Evolutionary conservation across 352 stramenopile species (phyloP), one percentile per base, ranked within the genome.

Genomic region (Globisporangium ultimum): DNA sequence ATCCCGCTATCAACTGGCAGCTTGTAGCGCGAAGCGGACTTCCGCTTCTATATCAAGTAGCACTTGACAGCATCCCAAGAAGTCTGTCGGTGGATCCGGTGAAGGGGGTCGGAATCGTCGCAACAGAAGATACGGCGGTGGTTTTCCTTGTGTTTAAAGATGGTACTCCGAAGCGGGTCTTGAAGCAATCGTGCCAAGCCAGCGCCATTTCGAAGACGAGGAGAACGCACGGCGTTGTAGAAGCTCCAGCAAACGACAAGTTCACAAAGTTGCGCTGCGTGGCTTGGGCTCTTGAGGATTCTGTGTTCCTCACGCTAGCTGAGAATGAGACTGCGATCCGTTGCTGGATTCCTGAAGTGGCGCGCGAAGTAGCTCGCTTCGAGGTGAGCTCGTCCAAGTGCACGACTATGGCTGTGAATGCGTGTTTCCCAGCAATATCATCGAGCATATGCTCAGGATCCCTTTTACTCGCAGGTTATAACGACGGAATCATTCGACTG

Each of bases 401-500:
- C 21, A 71, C 61, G n/a, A 72, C 57, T 40, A 77, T 90, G 32
- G 59, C 66, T 8, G 68, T 78, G 11, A 78, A 76, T 11, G 24
- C 43, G 2, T 43, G 60, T 32, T 21, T 46, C 8, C 18, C 42
- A 18, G 20, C 18, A 13, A 28, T 15, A 12, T 20, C 11, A 2
- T 46, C 48, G n/a, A 36, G 28, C 28, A 18, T 49, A 15, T 20
- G 14, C 18, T 20, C 46, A 11, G 58, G 63, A 18, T 69, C 72
- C 2, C 60, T 74, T 21, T 42, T 84, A 5, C 59, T 87, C 54
- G 72, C 69, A 34, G 75, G 67, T 11, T 88, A 84, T 28, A 63
- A 67, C 15, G 75, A 91, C 53, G 67, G 72, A 11, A 74, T 65
- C 4, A 18, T 91, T 12, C 71, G 81, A 0, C 48, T 88, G 1